phyloP scores from a whole-genome alignment of 1,139 yeast genomes.

The Candida neerlandica region DNA sequence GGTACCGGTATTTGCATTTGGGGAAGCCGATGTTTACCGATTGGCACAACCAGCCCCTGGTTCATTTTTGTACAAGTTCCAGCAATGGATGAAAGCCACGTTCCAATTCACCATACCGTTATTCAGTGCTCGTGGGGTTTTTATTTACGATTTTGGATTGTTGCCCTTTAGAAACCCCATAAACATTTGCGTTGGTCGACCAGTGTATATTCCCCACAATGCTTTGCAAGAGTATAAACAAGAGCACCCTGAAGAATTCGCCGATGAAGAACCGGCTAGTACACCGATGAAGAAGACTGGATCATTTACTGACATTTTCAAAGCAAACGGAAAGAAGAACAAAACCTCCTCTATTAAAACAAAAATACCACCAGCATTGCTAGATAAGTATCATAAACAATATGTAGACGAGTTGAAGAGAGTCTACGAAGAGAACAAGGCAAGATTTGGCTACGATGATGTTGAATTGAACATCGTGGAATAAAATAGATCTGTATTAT shows the following conservation, averaged over 20 bases:
- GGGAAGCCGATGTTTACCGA: conserved; percentile 82
- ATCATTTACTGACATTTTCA: conserved; percentile 21
- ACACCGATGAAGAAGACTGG: conserved; percentile 5
- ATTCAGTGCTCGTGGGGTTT: conserved; percentile 89
- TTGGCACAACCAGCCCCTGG: conserved; percentile 57
- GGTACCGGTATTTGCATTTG: conserved; percentile 91
- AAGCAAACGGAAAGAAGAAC: conserved; percentile 18
- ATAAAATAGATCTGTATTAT: conserved; percentile 18
- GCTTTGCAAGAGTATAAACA: conserved; percentile 34
- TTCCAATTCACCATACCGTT: conserved; percentile 88
- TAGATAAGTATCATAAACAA: conserved; percentile 71
- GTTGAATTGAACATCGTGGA: conserved; percentile 52
- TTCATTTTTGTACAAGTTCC: conserved; percentile 58
- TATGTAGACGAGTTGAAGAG: conserved; percentile 70
- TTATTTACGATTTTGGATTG: conserved; percentile 89
- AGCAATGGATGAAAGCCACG: conserved; percentile 67
- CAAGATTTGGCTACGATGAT: conserved; percentile 54
- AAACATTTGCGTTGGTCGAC: conserved; percentile 78
- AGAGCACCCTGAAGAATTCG: conserved; percentile 30
- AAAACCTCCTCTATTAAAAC: conserved; percentile 20
- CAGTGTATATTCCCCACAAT: conserved; percentile 66
- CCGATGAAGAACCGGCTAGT: conserved; percentile 9
- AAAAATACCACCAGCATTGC: conserved; percentile 43
- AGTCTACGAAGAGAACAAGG: conserved; percentile 72
- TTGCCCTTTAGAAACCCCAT: conserved; percentile 85